These are phyloP conservation scores for Cercospora canescens DNA, from an alignment of 2,329 filamentous ascomycete species.

Conservation along the genomic window DNA sequence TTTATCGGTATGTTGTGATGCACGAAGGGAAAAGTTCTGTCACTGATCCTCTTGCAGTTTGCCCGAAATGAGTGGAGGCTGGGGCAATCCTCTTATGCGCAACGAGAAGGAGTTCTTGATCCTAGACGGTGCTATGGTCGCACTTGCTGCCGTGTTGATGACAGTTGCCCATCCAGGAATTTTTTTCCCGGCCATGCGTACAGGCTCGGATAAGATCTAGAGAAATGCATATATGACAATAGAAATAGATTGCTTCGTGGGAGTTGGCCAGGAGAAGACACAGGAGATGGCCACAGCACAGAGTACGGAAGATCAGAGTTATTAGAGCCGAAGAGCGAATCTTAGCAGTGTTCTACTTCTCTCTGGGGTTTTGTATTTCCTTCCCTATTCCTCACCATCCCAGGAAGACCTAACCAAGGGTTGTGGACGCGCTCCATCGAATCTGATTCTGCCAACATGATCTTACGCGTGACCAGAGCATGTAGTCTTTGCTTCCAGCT, in stretches of 20 bases:
- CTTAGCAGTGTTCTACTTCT: no score
- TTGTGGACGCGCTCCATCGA: no score
- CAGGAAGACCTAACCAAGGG: no score
- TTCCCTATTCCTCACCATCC: no score
- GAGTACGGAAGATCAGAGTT: no score
- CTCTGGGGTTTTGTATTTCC: no score
- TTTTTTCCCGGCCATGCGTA: conserved; percentile 39
- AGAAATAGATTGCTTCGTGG: not conserved
- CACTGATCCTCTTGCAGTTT: conserved; percentile 37
- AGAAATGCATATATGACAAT: not conserved
- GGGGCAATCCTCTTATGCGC: conserved; percentile 48
- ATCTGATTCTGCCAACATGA: no score
- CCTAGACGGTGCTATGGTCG: conserved; percentile 51
- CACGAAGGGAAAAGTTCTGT: not conserved
- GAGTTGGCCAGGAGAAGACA: not conserved
- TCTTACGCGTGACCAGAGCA: no score
- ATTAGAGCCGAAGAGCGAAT: not conserved
- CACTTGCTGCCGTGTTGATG: conserved; percentile 41
- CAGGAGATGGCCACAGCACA: no score
- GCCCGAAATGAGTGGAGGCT: conserved; percentile 53
- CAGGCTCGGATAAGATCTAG: not conserved
- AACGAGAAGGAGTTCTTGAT: conserved; percentile 50
- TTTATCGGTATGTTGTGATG: conserved; percentile 52
- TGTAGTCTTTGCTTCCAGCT: no score
- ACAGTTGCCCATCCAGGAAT: conserved; percentile 47